Percentiles rank a stretch among this genome's conserved stretches.
Evolutionary conservation across 164 flowering plant genomes (phyloP).

Genomic region (Cinnamomum chago): DNA sequence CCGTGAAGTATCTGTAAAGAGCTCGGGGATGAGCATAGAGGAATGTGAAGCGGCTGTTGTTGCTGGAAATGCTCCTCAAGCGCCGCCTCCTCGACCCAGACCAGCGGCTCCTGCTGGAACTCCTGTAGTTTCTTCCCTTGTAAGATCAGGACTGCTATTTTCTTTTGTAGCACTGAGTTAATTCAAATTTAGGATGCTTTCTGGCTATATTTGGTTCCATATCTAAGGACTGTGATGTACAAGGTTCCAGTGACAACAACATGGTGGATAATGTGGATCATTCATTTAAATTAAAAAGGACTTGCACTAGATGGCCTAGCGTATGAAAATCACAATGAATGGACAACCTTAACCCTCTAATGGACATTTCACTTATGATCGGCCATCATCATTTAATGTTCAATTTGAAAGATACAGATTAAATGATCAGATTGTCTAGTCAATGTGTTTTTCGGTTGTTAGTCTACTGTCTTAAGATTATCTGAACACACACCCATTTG

Average conservation of each 20-base stretch:
- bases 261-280: neutral
- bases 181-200: no score
- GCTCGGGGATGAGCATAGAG: constrained; percentile 45
- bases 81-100: constrained; percentile 69
- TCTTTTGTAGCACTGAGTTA: neutral
- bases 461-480: neutral
- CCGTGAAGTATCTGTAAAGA: constrained; percentile 27
- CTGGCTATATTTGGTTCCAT: neutral
- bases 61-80: constrained; percentile 73
- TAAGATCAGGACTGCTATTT: constrained; percentile 18
- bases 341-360: neutral
- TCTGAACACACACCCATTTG: neutral
- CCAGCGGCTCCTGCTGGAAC: constrained; percentile 76
- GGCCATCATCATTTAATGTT: neutral
- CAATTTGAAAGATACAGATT: neutral
- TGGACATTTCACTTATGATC: neutral
- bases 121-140: constrained; percentile 62
- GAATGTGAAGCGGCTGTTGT: constrained; percentile 92
- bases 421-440: neutral
- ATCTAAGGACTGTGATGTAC: neutral
- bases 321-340: neutral
- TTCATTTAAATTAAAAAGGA: neutral
- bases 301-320: neutral
- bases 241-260: neutral
- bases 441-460: no score